phyloP scores from a whole-genome alignment of 1,284 basidiomycete genomes.

The Volvariella volvacea region DNA sequence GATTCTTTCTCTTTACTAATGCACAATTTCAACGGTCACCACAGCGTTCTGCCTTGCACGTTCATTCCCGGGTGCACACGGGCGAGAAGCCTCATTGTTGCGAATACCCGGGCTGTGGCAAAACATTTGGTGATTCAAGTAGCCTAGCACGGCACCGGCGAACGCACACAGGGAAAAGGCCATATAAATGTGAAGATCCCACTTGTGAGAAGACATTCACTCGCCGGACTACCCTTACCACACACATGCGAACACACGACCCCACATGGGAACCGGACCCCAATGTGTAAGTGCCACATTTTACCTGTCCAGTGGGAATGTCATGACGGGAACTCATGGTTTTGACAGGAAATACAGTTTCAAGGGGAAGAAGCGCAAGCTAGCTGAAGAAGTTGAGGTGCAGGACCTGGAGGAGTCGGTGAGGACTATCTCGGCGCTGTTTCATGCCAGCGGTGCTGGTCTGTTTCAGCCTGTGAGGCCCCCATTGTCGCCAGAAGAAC shows the following conservation, averaged over 20 bases:
- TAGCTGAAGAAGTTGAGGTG: slow-evolving; percentile 43
- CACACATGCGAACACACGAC: slow-evolving; percentile 80
- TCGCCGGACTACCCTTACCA: slow-evolving; percentile 69
- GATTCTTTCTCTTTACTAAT: slow-evolving; percentile 11
- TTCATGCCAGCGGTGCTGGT: slow-evolving; percentile 33
- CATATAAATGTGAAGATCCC: slow-evolving; percentile 75
- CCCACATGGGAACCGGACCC: slow-evolving; percentile 77
- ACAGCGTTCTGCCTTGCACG: slow-evolving; percentile 79
- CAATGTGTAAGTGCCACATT: slow-evolving; percentile 51
- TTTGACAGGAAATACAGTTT: slow-evolving; percentile 62
- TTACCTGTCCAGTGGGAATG: slow-evolving; percentile 4
- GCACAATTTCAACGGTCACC: slow-evolving; percentile 11
- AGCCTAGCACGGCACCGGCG: slow-evolving; percentile 84
- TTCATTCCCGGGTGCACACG: slow-evolving; percentile 82
- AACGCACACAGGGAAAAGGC: slow-evolving; percentile 79
- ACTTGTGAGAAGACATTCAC: slow-evolving; percentile 83
- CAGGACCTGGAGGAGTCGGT: slow-evolving; percentile 60
- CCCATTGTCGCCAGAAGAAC: slow-evolving; percentile 26
- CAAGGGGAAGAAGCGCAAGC: slow-evolving; percentile 59
- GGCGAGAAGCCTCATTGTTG: slow-evolving; percentile 87
- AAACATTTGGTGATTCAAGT: slow-evolving; percentile 83
- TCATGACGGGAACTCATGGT: slow-evolving; percentile 10
- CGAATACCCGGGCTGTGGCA: slow-evolving; percentile 78
- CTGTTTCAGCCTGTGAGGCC: slow-evolving; percentile 16
- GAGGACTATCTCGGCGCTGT: slow-evolving; percentile 60